Base-by-base conservation (phyloP, 2,329 filamentous ascomycete species). In the Penicillium vulpinum region DNA sequence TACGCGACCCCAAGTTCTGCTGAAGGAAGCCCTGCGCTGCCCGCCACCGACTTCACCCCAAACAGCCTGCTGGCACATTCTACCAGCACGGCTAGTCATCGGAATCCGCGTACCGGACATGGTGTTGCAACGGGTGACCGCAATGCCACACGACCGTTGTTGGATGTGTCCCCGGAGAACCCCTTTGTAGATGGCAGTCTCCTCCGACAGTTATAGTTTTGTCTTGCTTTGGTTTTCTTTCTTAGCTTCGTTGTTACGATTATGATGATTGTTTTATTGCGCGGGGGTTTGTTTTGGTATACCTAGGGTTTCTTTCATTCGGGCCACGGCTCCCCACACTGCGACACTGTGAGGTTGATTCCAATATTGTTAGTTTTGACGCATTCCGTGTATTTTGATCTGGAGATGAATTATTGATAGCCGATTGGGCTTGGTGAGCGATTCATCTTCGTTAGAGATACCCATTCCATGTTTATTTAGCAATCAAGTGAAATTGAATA, bases 141-240 rank as follows among this genome's bases (percentile, higher is more conserved):
- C 15, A 66, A 73, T 55, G 72, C 71, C 2, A 68, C 68, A 5
- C 72, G 72, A 50, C 78, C 78, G 10, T 68, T 81, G 67, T 62
- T 80, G 13, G 77, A 80, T 59, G 59, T 80, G 51, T 69, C 69
- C 5, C 68, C 71, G 0, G 67, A 70, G 13, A 79, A 73, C 29
- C 73, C 75, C 5, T 80, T 80, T 60, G 73, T 69, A 4, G 75
- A 78, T 58, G 78, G 78, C 3, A 80, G 78, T 64, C 57, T 80
- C 44, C 64, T 80, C 15, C 68, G 72, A n/a, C 67, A 70, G 39
- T 51, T 71, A 21, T 71, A 52, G 54, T 24, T 10, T 39, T 11
- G 21, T n/a, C n/a, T 9, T 16, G 18, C 9, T 10, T 22, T 18
- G 24, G 1, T 16, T 4, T 29, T 18, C 6, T 38, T n/a, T 44